Conservation (phyloP, 306 rosid species). For the Trifolium repens region DNA sequence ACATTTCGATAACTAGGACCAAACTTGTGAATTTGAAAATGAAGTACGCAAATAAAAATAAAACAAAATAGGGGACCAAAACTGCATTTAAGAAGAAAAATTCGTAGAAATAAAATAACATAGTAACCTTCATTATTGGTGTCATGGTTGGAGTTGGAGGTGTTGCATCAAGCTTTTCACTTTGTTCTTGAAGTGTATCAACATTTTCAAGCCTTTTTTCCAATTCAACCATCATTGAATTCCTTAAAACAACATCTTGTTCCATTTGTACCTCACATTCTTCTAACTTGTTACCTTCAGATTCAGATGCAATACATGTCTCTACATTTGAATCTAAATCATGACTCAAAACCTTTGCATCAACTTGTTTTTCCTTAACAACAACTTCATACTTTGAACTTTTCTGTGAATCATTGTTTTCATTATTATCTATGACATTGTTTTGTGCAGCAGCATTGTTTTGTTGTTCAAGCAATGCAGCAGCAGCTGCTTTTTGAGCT, state of each 20-base stretch:
- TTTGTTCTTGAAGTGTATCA: conserved; percentile 41
- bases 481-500: conserved; percentile 67
- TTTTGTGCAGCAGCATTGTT: conserved; percentile 50
- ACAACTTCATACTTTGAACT: conserved; percentile 41
- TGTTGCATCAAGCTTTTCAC: conserved; percentile 49
- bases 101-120: background rate
- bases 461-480: conserved; percentile 82
- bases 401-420: conserved; percentile 14
- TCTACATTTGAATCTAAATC: conserved; percentile 37
- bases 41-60: background rate
- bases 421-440: conserved; percentile 10
- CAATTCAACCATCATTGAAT: conserved; percentile 51
- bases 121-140: conserved; percentile 55
- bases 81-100: background rate
- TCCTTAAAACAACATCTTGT: conserved; percentile 38
- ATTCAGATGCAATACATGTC: conserved; percentile 37
- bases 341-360: conserved; percentile 30
- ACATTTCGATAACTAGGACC: background rate
- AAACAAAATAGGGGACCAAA: background rate
- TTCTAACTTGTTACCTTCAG: conserved; percentile 46
- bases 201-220: conserved; percentile 45
- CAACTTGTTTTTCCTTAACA: conserved; percentile 46
- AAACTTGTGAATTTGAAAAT: background rate
- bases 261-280: conserved; percentile 42
- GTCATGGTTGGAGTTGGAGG: conserved; percentile 51